These are phyloP conservation scores for Chrysoporthe cubensis DNA, from an alignment of 2,329 filamentous ascomycete genomes.

Conservation along the genomic window DNA sequence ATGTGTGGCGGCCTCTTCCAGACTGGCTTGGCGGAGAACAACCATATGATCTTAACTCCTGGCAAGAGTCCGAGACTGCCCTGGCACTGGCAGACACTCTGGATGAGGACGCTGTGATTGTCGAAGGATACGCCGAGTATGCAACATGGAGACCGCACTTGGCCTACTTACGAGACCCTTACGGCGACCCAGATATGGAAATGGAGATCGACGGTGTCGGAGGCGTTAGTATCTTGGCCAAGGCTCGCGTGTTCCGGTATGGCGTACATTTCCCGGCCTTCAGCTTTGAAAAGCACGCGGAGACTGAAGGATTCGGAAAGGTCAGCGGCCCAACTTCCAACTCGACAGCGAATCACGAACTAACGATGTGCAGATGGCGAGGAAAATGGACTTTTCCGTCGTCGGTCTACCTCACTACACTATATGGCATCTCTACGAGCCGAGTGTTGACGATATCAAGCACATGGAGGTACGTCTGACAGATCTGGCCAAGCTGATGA, in stretches of 20 bases:
- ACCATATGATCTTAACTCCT: conserved; percentile 97
- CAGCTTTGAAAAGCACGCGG: conserved; percentile 97
- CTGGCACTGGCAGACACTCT: conserved; percentile 90
- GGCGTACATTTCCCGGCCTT: conserved; percentile 98
- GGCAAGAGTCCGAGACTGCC: conserved; percentile 98
- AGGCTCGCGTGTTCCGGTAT: conserved; percentile 91
- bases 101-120: conserved; percentile 97
- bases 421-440: conserved; percentile 99
- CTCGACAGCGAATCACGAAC: neutral
- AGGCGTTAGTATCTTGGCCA: conserved; percentile 95
- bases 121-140: conserved; percentile 98
- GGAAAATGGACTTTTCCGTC: conserved; percentile 93
- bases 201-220: conserved; percentile 99
- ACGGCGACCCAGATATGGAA: conserved; percentile 97
- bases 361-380: conserved; percentile 76
- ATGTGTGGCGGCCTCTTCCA: conserved; percentile 97
- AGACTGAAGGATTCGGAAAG: conserved; percentile 98
- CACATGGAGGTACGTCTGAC: conserved; percentile 80
- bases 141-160: conserved; percentile 97
- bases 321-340: conserved; percentile 50
- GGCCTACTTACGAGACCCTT: conserved; percentile 94
- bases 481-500: conserved; percentile 4
- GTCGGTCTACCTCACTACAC: conserved; percentile 96
- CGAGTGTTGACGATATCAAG: conserved; percentile 94
- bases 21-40: conserved; percentile 99